These are phyloP conservation scores for Fusarium irregulare DNA, from an alignment of 2,329 filamentous ascomycete species.

Conservation along the genomic window DNA sequence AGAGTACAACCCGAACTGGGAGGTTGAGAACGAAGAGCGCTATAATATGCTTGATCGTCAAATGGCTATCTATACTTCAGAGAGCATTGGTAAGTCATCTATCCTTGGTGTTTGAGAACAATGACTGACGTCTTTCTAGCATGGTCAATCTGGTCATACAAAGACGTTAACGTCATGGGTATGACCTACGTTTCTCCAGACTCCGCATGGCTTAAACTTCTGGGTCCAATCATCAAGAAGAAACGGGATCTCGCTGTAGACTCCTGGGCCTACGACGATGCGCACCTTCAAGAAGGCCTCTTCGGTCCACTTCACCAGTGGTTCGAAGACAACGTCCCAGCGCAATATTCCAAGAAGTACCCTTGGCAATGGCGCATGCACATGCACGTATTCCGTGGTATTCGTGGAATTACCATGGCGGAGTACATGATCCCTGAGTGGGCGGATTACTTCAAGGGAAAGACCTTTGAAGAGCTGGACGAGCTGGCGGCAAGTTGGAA, in stretches of 20 bases:
- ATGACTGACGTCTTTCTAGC: slow-evolving; percentile 37
- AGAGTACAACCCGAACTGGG: slow-evolving; percentile 47
- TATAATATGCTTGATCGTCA: slow-evolving; percentile 57
- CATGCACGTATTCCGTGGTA: slow-evolving; percentile 60
- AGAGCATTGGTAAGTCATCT: slow-evolving; percentile 29
- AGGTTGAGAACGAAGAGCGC: slow-evolving; percentile 50
- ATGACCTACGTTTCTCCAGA: slow-evolving; percentile 62
- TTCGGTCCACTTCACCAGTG: slow-evolving; percentile 55
- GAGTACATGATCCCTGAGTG: slow-evolving; percentile 65
- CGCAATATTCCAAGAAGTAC: slow-evolving; percentile 58
- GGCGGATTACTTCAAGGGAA: slow-evolving; percentile 64
- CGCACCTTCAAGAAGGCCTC: slow-evolving; percentile 49
- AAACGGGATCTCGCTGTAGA: slow-evolving; percentile 65
- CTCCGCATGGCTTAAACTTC: slow-evolving; percentile 60
- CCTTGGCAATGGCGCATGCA: slow-evolving; percentile 62
- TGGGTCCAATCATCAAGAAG: slow-evolving; percentile 65
- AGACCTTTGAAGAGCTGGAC: slow-evolving; percentile 63
- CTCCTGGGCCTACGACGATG: slow-evolving; percentile 60
- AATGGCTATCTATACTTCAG: slow-evolving; percentile 49
- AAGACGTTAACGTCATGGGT: slow-evolving; percentile 66
- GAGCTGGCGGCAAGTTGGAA: slow-evolving; percentile 62
- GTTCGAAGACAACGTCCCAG: slow-evolving; percentile 57
- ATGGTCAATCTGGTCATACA: slow-evolving; percentile 71
- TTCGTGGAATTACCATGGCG: slow-evolving; percentile 55
- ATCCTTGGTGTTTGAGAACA: neutral